These are phyloP conservation scores for Fusarium anguioides DNA, from an alignment of 2,329 filamentous ascomycete genomes.

Conservation along the genomic window DNA sequence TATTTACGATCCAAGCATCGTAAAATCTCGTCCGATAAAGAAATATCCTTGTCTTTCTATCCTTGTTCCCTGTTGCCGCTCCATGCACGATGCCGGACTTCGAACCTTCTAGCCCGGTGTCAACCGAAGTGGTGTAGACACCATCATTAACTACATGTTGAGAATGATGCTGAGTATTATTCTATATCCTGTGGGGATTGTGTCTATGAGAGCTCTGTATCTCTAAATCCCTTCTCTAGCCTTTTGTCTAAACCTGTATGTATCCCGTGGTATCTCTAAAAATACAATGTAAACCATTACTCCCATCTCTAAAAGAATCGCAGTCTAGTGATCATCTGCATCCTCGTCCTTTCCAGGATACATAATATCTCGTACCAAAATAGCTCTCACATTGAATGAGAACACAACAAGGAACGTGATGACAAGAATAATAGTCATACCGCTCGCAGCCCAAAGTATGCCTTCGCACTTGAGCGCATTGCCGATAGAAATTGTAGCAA, in stretches of 20 bases:
- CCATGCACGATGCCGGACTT: not conserved
- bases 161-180: not conserved
- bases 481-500: conserved; percentile 66
- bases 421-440: conserved; percentile 60
- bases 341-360: conserved; percentile 67
- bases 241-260: conserved; percentile 22
- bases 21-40: conserved; percentile 8
- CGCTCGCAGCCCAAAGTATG: conserved; percentile 61
- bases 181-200: not conserved
- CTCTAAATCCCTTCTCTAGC: not conserved
- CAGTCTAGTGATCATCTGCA: conserved; percentile 57
- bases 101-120: conserved; percentile 11
- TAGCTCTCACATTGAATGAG: conserved; percentile 57
- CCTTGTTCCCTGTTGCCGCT: conserved; percentile 2
- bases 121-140: not conserved
- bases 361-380: conserved; percentile 65
- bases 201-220: not conserved
- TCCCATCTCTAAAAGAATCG: not conserved
- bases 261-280: conserved; percentile 28
- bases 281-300: conserved; percentile 1
- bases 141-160: not conserved
- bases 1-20: conserved; percentile 12
- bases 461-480: conserved; percentile 58
- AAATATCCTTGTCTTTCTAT: not conserved
- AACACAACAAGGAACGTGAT: conserved; percentile 59